These are phyloP conservation scores for Lasiodiplodia hormozganensis DNA, from an alignment of 2,329 filamentous ascomycete genomes.

Conservation along the genomic window DNA sequence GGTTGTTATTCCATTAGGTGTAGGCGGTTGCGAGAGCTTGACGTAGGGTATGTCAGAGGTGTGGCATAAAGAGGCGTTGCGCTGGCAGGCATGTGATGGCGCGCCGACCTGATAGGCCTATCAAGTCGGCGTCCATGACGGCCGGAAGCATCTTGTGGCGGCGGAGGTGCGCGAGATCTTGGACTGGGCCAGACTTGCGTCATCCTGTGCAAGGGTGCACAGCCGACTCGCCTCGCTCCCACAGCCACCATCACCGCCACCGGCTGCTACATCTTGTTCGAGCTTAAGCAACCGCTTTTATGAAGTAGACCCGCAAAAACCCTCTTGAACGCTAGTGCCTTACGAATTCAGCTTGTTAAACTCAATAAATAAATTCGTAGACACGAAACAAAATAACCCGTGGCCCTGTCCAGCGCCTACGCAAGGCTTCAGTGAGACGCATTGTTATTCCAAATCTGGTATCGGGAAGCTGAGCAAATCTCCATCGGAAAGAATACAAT, in stretches of 20 bases:
- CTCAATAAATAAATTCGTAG: too few species aligned
- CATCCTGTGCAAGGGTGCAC: constrained; percentile 1
- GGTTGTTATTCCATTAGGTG: background rate
- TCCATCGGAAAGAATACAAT: too few species aligned
- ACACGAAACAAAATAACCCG: too few species aligned
- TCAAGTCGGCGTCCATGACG: constrained; percentile 23
- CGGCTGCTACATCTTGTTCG: too few species aligned
- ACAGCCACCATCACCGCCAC: background rate
- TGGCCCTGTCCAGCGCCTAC: too few species aligned
- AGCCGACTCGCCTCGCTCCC: background rate
- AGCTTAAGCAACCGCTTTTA: too few species aligned
- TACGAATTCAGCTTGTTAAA: too few species aligned
- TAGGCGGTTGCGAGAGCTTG: constrained; percentile 7
- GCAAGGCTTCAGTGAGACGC: too few species aligned
- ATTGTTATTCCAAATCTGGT: too few species aligned
- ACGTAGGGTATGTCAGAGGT: constrained; percentile 3
- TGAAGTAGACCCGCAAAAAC: too few species aligned
- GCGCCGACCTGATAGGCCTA: constrained; percentile 1
- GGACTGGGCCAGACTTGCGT: constrained; percentile 13
- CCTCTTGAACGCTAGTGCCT: too few species aligned
- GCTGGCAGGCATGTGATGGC: constrained; percentile 23
- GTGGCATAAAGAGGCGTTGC: background rate
- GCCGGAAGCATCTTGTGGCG: constrained; percentile 2
- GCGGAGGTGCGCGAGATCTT: background rate
- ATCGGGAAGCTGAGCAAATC: too few species aligned